phyloP scores from a whole-genome alignment of 129 eudicot genomes.

The sunflower (Helianthus annuus) region DNA sequence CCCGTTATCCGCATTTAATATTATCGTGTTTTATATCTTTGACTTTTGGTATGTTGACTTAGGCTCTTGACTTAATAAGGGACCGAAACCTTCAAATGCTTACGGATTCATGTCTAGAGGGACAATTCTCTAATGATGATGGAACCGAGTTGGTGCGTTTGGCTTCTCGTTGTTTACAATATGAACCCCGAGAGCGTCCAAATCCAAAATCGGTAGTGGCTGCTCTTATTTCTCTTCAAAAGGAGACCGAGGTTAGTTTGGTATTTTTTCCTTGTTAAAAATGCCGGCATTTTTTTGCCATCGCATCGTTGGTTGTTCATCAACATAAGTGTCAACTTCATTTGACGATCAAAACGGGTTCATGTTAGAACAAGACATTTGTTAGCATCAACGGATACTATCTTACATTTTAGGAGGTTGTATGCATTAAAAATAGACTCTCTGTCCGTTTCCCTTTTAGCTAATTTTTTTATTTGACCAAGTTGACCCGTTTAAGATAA shows the following conservation, averaged over 20 bases:
- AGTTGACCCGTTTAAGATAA: not conserved
- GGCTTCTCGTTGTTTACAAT: slow-evolving; percentile 72
- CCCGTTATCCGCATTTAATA: not conserved
- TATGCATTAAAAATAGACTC: not conserved
- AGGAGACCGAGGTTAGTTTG: slow-evolving; percentile 57
- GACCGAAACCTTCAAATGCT: slow-evolving; percentile 73
- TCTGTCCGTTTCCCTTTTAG: not conserved
- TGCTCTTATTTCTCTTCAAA: slow-evolving; percentile 58
- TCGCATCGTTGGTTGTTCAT: slow-evolving; percentile 13
- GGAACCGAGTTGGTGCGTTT: slow-evolving; percentile 68
- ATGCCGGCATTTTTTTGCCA: not conserved
- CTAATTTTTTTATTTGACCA: not conserved
- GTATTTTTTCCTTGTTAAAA: slow-evolving; percentile 9
- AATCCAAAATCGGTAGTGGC: slow-evolving; percentile 48
- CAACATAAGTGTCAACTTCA: not conserved
- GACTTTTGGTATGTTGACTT: slow-evolving; percentile 14
- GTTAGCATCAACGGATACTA: not conserved
- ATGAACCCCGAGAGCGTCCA: slow-evolving; percentile 71
- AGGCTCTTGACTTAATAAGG: slow-evolving; percentile 74
- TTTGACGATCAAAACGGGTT: not conserved
- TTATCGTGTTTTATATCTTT: slow-evolving; percentile 5
- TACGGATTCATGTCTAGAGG: slow-evolving; percentile 77
- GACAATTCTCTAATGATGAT: slow-evolving; percentile 61
- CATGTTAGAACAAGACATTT: not conserved
- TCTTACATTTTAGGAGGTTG: not conserved